phyloP scores from a whole-genome alignment of 192 early-diverging fungal genomes.

The Coemansia guatemalensis region DNA sequence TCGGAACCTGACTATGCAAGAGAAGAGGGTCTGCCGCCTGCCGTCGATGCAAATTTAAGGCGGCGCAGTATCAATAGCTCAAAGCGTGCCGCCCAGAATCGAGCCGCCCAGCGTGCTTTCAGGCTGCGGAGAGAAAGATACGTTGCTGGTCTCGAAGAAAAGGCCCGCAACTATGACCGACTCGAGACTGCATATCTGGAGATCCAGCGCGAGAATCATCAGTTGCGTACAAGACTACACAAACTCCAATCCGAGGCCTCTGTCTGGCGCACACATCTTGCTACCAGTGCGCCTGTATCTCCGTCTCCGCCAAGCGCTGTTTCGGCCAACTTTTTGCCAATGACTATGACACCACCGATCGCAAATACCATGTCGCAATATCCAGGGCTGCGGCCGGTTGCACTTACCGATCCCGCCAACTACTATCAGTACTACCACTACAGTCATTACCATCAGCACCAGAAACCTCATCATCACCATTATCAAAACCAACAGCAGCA shows the following conservation, averaged over 20 bases:
- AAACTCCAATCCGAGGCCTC: constrained; percentile 32
- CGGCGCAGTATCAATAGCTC: constrained; percentile 53
- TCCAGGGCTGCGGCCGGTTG: constrained; percentile 12
- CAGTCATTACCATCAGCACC: constrained; percentile 7
- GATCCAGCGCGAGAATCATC: constrained; percentile 42
- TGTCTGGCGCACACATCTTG: constrained; percentile 25
- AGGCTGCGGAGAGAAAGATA: constrained; percentile 48
- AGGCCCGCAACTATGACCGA: constrained; percentile 45
- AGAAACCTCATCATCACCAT: constrained; percentile 16
- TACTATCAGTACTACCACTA: constrained; percentile 7
- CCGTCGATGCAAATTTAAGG: constrained; percentile 20
- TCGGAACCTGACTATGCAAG: constrained; percentile 26
- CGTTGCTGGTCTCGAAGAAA: constrained; percentile 47
- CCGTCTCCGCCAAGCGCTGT: constrained; percentile 17
- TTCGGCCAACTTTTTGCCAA: constrained; percentile 18
- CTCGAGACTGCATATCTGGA: constrained; percentile 46
- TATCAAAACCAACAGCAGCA: constrained; percentile 14
- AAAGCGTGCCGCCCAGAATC: constrained; percentile 52
- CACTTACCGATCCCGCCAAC: constrained; percentile 7
- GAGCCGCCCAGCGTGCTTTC: constrained; percentile 51
- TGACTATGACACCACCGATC: not conserved
- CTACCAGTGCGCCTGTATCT: constrained; percentile 23
- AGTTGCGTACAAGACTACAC: constrained; percentile 28
- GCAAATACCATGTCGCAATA: not conserved
- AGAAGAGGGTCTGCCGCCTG: constrained; percentile 24